Percentiles rank a stretch among this genome's conserved stretches.
Evolutionary conservation across 371 early-diverging fungal species (phyloP).

Genomic region (Paramicrosporidium saccamoebae): DNA sequence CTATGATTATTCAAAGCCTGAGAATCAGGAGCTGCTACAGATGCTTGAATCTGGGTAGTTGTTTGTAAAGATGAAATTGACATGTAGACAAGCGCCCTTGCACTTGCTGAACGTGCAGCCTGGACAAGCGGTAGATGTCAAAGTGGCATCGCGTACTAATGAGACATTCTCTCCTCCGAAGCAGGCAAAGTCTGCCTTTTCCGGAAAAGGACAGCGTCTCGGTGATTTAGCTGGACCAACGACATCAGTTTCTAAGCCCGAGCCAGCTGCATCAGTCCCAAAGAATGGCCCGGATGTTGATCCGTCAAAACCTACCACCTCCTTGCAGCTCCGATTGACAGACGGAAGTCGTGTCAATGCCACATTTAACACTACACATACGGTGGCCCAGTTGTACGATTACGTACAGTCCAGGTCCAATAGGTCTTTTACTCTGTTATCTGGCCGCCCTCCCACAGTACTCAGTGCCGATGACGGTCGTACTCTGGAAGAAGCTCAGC

Average conservation of each 20-base stretch:
- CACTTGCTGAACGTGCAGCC: conserved; percentile 50
- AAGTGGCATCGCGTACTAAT: conserved; percentile 35
- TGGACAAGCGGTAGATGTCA: conserved; percentile 68
- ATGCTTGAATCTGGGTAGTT: too few relatives aligned
- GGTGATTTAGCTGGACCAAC: conserved; percentile 11
- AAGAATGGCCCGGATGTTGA: conserved; percentile 16
- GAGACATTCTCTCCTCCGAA: conserved; percentile 62
- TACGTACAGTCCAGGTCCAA: conserved; percentile 20
- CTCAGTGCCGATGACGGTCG: conserved; percentile 18
- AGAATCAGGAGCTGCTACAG: too few relatives aligned
- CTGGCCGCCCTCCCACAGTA: conserved; percentile 42
- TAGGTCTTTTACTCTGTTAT: conserved; percentile 29
- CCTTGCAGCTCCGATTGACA: conserved; percentile 54
- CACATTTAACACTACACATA: conserved; percentile 60
- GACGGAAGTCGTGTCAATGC: conserved; percentile 66
- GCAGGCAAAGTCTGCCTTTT: conserved; percentile 28
- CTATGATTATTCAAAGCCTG: too few relatives aligned
- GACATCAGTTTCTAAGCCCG: conserved; percentile 4
- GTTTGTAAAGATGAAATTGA: too few relatives aligned
- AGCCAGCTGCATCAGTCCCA: conserved; percentile 7
- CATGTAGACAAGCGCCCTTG: conserved; percentile 48
- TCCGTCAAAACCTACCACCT: conserved; percentile 31
- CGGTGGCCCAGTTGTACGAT: conserved; percentile 37
- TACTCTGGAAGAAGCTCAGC: conserved; percentile 38
- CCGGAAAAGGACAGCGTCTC: conserved; percentile 51